Conservation (phyloP, 306 rosid genomes). For the Castanea mollissima region DNA sequence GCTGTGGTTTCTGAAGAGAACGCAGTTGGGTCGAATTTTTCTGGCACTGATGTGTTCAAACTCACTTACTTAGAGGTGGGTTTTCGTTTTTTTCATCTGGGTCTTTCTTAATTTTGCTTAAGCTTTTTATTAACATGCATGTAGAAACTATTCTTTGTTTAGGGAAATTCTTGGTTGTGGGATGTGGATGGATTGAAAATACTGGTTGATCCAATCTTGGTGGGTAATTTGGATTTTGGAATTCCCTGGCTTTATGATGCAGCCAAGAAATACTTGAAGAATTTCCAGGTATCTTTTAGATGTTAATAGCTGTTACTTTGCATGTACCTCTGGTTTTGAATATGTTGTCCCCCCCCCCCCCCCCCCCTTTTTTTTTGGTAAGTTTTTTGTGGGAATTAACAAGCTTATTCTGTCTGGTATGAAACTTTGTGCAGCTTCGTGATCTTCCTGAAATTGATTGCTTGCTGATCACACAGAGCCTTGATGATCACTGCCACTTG, state of each 20-base stretch:
- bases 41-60: conserved; percentile 57
- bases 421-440: conserved; percentile 63
- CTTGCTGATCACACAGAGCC: conserved; percentile 85
- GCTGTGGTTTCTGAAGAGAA: conserved; percentile 64
- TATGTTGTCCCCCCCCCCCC: background rate
- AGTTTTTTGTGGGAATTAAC: conserved; percentile 1
- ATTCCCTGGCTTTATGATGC: conserved; percentile 94
- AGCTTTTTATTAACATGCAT: conserved; percentile 17
- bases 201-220: conserved; percentile 91
- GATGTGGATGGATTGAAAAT: conserved; percentile 58
- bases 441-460: conserved; percentile 90
- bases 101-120: conserved; percentile 20
- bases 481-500: conserved; percentile 97
- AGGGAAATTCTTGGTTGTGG: conserved; percentile 98
- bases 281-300: conserved; percentile 58
- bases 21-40: conserved; percentile 44
- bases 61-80: conserved; percentile 86
- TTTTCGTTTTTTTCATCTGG: conserved; percentile 25
- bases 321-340: conserved; percentile 4
- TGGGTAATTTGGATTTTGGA: conserved; percentile 97
- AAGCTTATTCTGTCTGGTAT: conserved; percentile 30
- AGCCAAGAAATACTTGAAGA: conserved; percentile 70
- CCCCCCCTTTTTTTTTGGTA: background rate
- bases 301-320: conserved; percentile 2
- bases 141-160: background rate